Conservation (phyloP, 2,329 filamentous ascomycete species). For the Raffaelea albimanens region DNA sequence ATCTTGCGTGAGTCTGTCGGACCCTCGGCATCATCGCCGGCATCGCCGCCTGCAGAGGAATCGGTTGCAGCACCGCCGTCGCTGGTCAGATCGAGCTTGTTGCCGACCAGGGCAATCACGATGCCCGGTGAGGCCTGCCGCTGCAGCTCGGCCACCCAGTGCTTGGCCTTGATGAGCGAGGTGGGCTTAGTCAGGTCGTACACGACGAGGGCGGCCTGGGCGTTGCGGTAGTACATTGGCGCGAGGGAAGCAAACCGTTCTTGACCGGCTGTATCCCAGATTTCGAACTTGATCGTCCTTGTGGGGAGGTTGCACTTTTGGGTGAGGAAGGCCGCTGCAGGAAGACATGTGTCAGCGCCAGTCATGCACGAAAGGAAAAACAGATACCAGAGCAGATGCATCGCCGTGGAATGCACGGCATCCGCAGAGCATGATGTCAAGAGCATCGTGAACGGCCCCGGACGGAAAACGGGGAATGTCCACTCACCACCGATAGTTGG, state of each 20-base stretch:
- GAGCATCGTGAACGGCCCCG: no score
- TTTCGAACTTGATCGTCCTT: conserved; percentile 86
- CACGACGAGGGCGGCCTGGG: conserved; percentile 92
- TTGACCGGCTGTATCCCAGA: conserved; percentile 97
- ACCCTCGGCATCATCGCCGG: conserved; percentile 56
- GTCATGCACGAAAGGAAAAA: conserved; percentile 4
- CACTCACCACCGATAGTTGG: conserved; percentile 89
- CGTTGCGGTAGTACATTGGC: conserved; percentile 99
- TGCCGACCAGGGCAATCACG: conserved; percentile 92
- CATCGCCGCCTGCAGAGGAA: conserved; percentile 39
- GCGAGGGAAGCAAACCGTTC: conserved; percentile 94
- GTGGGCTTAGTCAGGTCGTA: conserved; percentile 98
- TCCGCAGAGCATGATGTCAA: no score
- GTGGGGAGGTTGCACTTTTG: conserved; percentile 96
- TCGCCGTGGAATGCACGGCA: no score
- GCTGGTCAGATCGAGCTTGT: conserved; percentile 84
- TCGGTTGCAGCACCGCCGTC: conserved; percentile 42
- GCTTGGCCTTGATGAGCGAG: conserved; percentile 91
- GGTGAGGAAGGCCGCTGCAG: conserved; percentile 83
- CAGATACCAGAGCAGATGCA: no score
- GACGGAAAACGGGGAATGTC: no score
- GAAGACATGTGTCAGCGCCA: not conserved
- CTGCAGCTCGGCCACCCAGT: conserved; percentile 97
- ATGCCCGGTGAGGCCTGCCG: conserved; percentile 93
- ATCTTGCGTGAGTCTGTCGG: conserved; percentile 82